These are phyloP conservation scores for Parathielavia hyrcaniae DNA, from an alignment of 495 filamentous ascomycete genomes.

Conservation along the genomic window DNA sequence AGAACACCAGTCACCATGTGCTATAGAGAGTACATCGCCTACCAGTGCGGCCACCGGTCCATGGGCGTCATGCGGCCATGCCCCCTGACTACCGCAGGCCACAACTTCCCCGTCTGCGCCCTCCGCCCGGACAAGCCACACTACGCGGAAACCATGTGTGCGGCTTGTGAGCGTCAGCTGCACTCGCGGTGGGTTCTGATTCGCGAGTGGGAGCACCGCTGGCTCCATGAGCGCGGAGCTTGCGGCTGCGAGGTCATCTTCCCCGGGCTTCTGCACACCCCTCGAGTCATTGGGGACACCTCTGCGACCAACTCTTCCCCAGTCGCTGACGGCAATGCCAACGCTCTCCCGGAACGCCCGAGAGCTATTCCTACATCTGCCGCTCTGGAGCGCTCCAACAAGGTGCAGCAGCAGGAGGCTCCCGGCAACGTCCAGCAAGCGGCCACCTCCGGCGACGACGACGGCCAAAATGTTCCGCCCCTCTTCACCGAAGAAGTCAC, in stretches of 20 bases:
- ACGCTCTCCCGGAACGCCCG: background rate
- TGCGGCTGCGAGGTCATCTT: conserved; percentile 38
- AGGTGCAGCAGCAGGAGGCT: background rate
- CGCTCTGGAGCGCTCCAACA: background rate
- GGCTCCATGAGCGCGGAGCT: conserved; percentile 43
- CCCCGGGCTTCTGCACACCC: conserved; percentile 29
- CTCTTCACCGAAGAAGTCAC: conserved; percentile 23
- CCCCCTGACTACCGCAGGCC: conserved; percentile 35
- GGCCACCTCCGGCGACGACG: background rate
- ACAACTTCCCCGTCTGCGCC: conserved; percentile 34
- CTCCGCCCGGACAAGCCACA: conserved; percentile 24
- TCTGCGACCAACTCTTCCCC: background rate
- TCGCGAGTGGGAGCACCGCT: conserved; percentile 41
- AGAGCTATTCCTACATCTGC: background rate
- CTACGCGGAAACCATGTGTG: conserved; percentile 35
- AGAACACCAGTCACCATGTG: conserved; percentile 38
- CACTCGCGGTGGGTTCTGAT: conserved; percentile 39
- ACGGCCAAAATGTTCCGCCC: conserved; percentile 19
- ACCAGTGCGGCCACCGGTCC: conserved; percentile 43
- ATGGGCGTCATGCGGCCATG: conserved; percentile 35
- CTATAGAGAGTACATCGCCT: conserved; percentile 38
- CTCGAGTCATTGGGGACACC: conserved; percentile 25
- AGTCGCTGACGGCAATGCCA: background rate
- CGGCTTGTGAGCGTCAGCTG: conserved; percentile 33
- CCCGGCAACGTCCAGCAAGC: background rate